A percentile compares a stretch with the other conserved stretches of the same genome.
These are phyloP conservation scores for Lachancea cidri DNA, from an alignment of 805 yeast species.

Conservation along the genomic window DNA sequence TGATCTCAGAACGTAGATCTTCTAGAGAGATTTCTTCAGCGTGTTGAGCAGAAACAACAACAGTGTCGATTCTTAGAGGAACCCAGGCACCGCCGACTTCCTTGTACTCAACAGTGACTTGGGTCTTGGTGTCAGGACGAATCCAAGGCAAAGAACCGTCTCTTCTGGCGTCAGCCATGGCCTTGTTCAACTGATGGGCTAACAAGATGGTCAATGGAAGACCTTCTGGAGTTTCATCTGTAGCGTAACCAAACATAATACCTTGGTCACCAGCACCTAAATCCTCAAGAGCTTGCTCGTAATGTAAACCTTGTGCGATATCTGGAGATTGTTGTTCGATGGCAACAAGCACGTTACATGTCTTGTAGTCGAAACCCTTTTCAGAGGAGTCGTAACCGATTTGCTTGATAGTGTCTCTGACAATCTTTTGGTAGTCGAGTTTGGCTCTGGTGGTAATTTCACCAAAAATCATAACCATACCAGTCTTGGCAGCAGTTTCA, in stretches of 20 bases:
- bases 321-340: slow-evolving; percentile 99
- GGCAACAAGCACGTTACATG: slow-evolving; percentile 98
- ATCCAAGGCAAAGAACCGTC: slow-evolving; percentile 92
- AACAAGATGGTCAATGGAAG: slow-evolving; percentile 91
- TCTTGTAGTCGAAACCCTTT: slow-evolving; percentile 98
- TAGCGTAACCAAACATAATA: slow-evolving; percentile 99
- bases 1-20: slow-evolving; percentile 76
- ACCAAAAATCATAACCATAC: slow-evolving; percentile 99
- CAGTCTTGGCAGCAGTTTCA: slow-evolving; percentile 98
- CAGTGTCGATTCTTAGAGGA: slow-evolving; percentile 95
- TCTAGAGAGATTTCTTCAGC: slow-evolving; percentile 93
- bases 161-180: slow-evolving; percentile 96
- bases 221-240: slow-evolving; percentile 97
- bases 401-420: slow-evolving; percentile 97
- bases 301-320: slow-evolving; percentile 98
- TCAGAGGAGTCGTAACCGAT: slow-evolving; percentile 95
- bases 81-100: slow-evolving; percentile 92
- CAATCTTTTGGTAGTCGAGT: slow-evolving; percentile 93
- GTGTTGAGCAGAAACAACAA: slow-evolving; percentile 97
- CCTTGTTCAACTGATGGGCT: slow-evolving; percentile 94
- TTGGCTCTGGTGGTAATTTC: slow-evolving; percentile 97
- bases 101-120: slow-evolving; percentile 95
- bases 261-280: slow-evolving; percentile 99
- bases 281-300: slow-evolving; percentile 92
- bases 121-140: slow-evolving; percentile 99